Evolutionary conservation across 176 grass and related monocot genomes (phyloP).

Genomic region (Carex parvula): DNA sequence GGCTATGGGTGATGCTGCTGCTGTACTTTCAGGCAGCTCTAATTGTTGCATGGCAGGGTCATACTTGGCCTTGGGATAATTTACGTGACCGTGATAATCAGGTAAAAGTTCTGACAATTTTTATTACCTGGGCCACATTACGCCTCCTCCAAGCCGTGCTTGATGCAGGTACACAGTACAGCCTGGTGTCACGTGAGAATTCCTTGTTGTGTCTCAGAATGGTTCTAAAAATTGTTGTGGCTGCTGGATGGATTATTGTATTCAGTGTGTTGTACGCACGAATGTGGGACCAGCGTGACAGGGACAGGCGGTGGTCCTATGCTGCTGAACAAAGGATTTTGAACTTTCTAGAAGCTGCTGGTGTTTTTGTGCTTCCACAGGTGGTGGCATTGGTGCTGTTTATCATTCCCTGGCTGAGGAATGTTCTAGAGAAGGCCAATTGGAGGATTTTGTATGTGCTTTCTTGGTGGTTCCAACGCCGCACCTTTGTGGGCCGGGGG

Average conservation of each 20-base stretch:
- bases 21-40: slow-evolving; percentile 78
- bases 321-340: slow-evolving; percentile 59
- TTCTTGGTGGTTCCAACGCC: slow-evolving; percentile 94
- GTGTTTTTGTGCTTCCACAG: slow-evolving; percentile 79
- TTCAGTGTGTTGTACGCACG: slow-evolving; percentile 67
- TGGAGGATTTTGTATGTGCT: slow-evolving; percentile 80
- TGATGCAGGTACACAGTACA: slow-evolving; percentile 82
- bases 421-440: slow-evolving; percentile 87
- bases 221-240: slow-evolving; percentile 73
- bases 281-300: slow-evolving; percentile 70
- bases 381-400: slow-evolving; percentile 60
- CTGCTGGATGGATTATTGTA: slow-evolving; percentile 62
- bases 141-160: slow-evolving; percentile 76
- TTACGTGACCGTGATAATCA: slow-evolving; percentile 59
- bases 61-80: slow-evolving; percentile 50
- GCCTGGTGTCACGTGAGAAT: slow-evolving; percentile 64
- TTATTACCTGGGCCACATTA: slow-evolving; percentile 86
- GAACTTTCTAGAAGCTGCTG: slow-evolving; percentile 68
- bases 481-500: slow-evolving; percentile 85
- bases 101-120: slow-evolving; percentile 68
- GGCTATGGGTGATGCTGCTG: slow-evolving; percentile 84
- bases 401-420: slow-evolving; percentile 78
- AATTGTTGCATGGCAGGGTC: slow-evolving; percentile 74
- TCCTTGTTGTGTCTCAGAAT: slow-evolving; percentile 65
- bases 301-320: slow-evolving; percentile 59